A percentile compares a stretch with the other conserved stretches of the same genome.
Conservation (phyloP, 2,329 filamentous ascomycete genomes). For the Sarocladium kiliense region DNA sequence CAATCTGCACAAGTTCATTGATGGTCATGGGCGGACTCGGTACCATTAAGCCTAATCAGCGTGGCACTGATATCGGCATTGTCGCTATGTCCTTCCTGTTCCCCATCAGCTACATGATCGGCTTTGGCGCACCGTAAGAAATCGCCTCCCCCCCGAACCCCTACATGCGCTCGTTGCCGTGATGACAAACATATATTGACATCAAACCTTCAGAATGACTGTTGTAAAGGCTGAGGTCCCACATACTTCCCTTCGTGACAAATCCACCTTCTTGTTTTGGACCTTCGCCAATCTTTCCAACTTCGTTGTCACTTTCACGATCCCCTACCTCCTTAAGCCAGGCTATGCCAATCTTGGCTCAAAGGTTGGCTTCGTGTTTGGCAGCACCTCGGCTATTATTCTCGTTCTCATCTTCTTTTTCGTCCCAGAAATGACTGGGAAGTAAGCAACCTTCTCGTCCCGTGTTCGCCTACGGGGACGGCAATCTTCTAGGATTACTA, state of each 20-base stretch:
- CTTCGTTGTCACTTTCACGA: constrained; percentile 15
- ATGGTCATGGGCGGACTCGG: constrained; percentile 20
- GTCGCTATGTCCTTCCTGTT: neutral
- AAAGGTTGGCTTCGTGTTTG: constrained; percentile 15
- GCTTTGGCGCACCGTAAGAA: neutral
- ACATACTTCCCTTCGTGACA: constrained; percentile 1
- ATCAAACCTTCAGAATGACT: neutral
- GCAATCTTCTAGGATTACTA: no score
- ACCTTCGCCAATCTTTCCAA: constrained; percentile 13
- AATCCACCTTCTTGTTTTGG: constrained; percentile 4
- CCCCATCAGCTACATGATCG: neutral
- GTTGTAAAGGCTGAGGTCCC: constrained; percentile 5
- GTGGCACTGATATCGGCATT: neutral
- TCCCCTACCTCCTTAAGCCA: constrained; percentile 14
- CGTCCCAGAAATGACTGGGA: constrained; percentile 17
- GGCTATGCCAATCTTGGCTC: constrained; percentile 7
- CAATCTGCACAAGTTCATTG: constrained; percentile 10
- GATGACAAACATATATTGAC: no score
- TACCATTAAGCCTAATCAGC: constrained; percentile 9
- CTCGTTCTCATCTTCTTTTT: neutral
- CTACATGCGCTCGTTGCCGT: no score
- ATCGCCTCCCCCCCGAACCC: no score
- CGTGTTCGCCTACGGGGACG: no score
- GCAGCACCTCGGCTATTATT: constrained; percentile 4
- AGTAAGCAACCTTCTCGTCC: no score